A percentile compares a stretch with the other conserved stretches of the same genome.
Conservation (phyloP, 768 basidiomycete species). For the Kwoniella mangroviensis region DNA sequence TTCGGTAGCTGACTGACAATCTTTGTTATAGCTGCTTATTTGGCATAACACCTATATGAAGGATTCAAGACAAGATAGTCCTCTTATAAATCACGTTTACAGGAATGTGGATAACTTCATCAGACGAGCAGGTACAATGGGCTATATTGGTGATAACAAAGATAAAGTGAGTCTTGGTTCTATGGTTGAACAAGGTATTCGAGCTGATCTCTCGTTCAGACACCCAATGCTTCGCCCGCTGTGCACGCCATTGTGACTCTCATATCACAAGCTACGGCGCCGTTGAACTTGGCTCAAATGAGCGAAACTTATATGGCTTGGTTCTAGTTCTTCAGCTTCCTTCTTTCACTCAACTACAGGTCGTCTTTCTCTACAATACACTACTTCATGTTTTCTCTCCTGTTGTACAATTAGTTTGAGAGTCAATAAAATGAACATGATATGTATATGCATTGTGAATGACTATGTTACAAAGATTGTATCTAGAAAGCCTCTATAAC, state of each 20-base stretch:
- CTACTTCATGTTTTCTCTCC: not conserved
- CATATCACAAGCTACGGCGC: slow-evolving; percentile 84
- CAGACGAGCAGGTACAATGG: slow-evolving; percentile 48
- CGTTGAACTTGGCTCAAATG: slow-evolving; percentile 81
- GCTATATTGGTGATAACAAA: slow-evolving; percentile 49
- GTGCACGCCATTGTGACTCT: slow-evolving; percentile 80
- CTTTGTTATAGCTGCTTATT: slow-evolving; percentile 30
- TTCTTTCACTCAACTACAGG: no score
- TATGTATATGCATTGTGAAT: slow-evolving; percentile 1
- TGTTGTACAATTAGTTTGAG: not conserved
- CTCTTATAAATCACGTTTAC: slow-evolving; percentile 47
- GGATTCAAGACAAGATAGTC: slow-evolving; percentile 46
- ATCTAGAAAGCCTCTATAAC: no score
- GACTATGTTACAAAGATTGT: not conserved
- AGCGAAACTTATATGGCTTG: slow-evolving; percentile 83
- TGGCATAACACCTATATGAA: slow-evolving; percentile 51
- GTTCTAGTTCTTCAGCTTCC: slow-evolving; percentile 58
- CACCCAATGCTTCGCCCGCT: slow-evolving; percentile 64
- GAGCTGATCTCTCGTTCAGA: slow-evolving; percentile 44
- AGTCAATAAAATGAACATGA: not conserved
- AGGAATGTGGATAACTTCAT: slow-evolving; percentile 55
- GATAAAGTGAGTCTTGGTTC: slow-evolving; percentile 45
- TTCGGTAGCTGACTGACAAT: slow-evolving; percentile 35
- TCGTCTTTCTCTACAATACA: no score
- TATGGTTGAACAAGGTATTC: not conserved